phyloP scores from a whole-genome alignment of 2,329 filamentous ascomycete genomes.

The Pseudophaeomoniella oleicola region DNA sequence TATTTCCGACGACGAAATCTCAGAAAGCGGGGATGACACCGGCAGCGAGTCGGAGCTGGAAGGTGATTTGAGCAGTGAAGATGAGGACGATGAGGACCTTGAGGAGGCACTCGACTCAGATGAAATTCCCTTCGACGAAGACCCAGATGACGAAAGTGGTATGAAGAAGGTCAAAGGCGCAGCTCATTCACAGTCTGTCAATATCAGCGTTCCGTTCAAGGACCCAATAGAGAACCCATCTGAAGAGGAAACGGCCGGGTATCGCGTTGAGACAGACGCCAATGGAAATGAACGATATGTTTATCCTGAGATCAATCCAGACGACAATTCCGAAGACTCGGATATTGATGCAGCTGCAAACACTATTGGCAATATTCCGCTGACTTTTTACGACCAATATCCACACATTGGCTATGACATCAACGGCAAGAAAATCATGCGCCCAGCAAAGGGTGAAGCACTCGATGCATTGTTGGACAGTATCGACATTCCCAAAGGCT shows the following conservation, averaged over 20 bases:
- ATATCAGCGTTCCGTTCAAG: not conserved
- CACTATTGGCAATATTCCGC: constrained; percentile 87
- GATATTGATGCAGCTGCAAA: constrained; percentile 68
- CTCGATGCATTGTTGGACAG: constrained; percentile 87
- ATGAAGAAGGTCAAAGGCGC: constrained; percentile 2
- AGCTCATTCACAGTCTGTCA: constrained; percentile 1
- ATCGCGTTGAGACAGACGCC: constrained; percentile 58
- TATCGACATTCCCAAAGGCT: constrained; percentile 92
- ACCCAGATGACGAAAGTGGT: constrained; percentile 18
- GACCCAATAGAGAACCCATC: constrained; percentile 14
- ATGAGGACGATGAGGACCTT: constrained; percentile 34
- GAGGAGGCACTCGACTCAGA: constrained; percentile 32
- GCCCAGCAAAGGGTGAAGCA: constrained; percentile 84
- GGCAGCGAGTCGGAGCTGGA: constrained; percentile 38
- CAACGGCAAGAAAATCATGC: constrained; percentile 95
- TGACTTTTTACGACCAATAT: constrained; percentile 93
- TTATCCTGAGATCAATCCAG: constrained; percentile 84
- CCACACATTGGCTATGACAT: constrained; percentile 98
- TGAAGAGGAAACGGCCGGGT: constrained; percentile 34
- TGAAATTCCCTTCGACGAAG: constrained; percentile 31
- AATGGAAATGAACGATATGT: constrained; percentile 84
- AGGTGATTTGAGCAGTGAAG: constrained; percentile 24
- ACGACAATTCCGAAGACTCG: constrained; percentile 91
- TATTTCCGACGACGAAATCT: constrained; percentile 23
- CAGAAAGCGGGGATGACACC: constrained; percentile 37